Base-by-base conservation (phyloP, 371 early-diverging fungal genomes). In the Mucor ambiguus region DNA sequence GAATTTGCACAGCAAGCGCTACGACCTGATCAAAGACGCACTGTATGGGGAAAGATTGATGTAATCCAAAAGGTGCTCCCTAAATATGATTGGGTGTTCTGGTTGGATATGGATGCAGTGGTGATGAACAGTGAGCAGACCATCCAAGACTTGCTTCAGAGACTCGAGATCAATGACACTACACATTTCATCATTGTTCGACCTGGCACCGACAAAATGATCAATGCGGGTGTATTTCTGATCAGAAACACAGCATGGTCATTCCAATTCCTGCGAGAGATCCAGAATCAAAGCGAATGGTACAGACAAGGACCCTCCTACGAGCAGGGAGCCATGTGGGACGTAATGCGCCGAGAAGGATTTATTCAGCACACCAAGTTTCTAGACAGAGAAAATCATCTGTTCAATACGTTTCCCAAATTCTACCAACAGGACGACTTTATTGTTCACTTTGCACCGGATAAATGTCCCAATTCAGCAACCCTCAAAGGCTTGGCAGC, bases 101-200 rank as follows among this genome's bases (percentile, higher is more conserved):
- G 87, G 87, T 59, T 85, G 69, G 87, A 87, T 64, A 87, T 87
- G 85, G 87, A 87, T 61, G 85, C 87, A 3, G 79, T 87, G 3
- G 70, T 87, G 3, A 77, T 79, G 61, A 76, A 87, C 60, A 41
- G 70, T 22, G 70, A 77, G 29, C 69, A 67, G 44, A 66, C 75
- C 2, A 60, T 81, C 1, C 74, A 83, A 37, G 71, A 49, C 2
- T 59, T 87, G 18, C 64, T 87, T 9, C 64, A 72, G 0, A 61
- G 67, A 18, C 63, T 76, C 10, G 54, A 44, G 11, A 46, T 48
- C 12, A 48, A 61, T 0, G 35, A 62, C 1, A 62, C 75, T 12
- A 70, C 80, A n/a, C 74, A 81, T 33, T 60, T 85, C 26, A 71
- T 87, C 64, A 75, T 84, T 41, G 69, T 81, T 2, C 68, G 75